Conservation (phyloP, 192 early-diverging fungal genomes). For the Mortierella alpina region DNA sequence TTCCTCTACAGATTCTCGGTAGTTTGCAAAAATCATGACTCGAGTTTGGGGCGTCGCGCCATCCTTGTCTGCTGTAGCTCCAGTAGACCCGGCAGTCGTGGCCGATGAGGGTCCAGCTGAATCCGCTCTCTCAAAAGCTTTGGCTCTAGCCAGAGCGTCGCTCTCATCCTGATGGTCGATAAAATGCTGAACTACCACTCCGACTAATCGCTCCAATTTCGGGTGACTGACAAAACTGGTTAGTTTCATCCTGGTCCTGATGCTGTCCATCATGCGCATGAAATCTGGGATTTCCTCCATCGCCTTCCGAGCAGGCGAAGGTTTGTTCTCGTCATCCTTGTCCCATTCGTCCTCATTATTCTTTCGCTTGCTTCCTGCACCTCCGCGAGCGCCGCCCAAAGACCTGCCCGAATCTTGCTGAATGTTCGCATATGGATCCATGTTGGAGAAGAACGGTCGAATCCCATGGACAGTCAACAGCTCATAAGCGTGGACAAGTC, state of each 20-base stretch:
- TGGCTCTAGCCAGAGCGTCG: slow-evolving; percentile 3
- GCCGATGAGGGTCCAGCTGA: not conserved
- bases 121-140: not conserved
- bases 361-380: slow-evolving; percentile 8
- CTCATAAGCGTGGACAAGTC: slow-evolving; percentile 56
- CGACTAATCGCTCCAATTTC: slow-evolving; percentile 77
- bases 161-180: slow-evolving; percentile 50
- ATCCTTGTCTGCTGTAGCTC: not conserved
- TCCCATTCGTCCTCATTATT: slow-evolving; percentile 9
- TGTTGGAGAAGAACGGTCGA: slow-evolving; percentile 52
- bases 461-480: slow-evolving; percentile 61
- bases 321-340: slow-evolving; percentile 20
- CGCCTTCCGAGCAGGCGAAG: slow-evolving; percentile 34
- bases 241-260: slow-evolving; percentile 49
- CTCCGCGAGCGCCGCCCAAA: not conserved
- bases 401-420: slow-evolving; percentile 4
- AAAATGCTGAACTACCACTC: slow-evolving; percentile 78
- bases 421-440: slow-evolving; percentile 39
- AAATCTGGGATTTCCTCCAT: slow-evolving; percentile 55
- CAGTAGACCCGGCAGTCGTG: not conserved
- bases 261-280: slow-evolving; percentile 47
- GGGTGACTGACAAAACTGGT: slow-evolving; percentile 78
- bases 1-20: slow-evolving; percentile 87
- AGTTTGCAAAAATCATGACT: slow-evolving; percentile 90
- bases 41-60: slow-evolving; percentile 49